Conservation (phyloP, 306 rosid species). For the Citrullus mucosospermus region DNA sequence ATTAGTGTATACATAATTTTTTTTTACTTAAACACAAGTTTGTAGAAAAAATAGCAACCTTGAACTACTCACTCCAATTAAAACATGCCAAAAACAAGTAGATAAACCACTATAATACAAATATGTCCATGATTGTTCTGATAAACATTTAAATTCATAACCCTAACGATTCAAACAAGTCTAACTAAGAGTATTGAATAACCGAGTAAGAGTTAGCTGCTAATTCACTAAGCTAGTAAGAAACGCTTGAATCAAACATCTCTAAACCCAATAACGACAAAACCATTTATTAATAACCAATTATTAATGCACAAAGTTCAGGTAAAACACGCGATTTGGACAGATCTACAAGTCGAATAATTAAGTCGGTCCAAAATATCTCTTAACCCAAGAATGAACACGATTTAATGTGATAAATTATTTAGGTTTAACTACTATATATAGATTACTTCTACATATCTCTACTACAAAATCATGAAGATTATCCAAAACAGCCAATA, state of each 20-base stretch:
- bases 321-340: not conserved
- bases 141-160: not conserved
- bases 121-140: no score
- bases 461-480: not conserved
- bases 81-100: no score
- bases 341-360: not conserved
- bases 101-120: no score
- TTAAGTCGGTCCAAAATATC: not conserved
- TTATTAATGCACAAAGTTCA: not conserved
- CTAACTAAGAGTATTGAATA: not conserved
- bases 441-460: not conserved
- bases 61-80: no score
- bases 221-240: not conserved
- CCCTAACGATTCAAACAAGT: not conserved
- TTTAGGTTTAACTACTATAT: not conserved
- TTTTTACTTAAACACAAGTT: no score
- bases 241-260: not conserved
- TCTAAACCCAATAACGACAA: not conserved
- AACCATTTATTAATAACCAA: not conserved
- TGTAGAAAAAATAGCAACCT: no score
- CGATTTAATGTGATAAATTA: not conserved
- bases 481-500: not conserved
- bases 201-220: not conserved
- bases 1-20: no score
- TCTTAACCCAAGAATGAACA: not conserved